Conservation (phyloP, 139 green algal genomes). For the Coelastrella sp. region DNA sequence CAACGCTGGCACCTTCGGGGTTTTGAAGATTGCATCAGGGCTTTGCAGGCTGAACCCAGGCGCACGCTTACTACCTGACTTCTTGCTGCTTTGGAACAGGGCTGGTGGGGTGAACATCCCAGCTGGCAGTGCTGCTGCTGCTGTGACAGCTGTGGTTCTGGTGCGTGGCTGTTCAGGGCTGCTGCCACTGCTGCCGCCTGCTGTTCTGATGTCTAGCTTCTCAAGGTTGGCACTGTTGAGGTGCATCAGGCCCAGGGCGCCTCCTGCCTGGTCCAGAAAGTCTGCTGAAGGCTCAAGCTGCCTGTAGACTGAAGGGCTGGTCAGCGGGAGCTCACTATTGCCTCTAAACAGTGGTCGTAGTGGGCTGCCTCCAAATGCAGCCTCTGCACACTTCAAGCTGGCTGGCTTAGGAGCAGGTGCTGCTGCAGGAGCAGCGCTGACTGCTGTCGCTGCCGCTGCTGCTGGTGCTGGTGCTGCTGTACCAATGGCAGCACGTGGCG, state of each 20-base stretch:
- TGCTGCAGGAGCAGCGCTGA: background rate
- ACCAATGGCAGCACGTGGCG: background rate
- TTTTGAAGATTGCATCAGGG: slow-evolving; percentile 12
- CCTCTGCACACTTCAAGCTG: background rate
- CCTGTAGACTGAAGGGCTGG: background rate
- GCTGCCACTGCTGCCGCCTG: background rate
- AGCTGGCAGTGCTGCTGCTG: background rate
- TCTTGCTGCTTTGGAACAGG: background rate
- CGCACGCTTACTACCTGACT: background rate
- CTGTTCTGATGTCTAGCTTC: background rate
- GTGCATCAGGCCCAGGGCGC: background rate
- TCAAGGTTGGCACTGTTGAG: background rate
- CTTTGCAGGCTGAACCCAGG: background rate
- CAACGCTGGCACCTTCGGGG: background rate
- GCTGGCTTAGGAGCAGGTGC: background rate
- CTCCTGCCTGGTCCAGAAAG: background rate
- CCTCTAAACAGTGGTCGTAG: background rate
- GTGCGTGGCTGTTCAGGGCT: background rate
- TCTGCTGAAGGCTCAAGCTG: background rate
- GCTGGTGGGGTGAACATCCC: background rate
- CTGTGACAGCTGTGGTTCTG: background rate
- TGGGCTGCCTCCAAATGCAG: background rate
- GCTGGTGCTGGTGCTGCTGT: background rate
- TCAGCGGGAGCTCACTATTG: background rate
- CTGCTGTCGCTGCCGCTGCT: background rate